Evolutionary conservation across 768 basidiomycete genomes (phyloP).

Genomic region (Pisolithus tinctorius): DNA sequence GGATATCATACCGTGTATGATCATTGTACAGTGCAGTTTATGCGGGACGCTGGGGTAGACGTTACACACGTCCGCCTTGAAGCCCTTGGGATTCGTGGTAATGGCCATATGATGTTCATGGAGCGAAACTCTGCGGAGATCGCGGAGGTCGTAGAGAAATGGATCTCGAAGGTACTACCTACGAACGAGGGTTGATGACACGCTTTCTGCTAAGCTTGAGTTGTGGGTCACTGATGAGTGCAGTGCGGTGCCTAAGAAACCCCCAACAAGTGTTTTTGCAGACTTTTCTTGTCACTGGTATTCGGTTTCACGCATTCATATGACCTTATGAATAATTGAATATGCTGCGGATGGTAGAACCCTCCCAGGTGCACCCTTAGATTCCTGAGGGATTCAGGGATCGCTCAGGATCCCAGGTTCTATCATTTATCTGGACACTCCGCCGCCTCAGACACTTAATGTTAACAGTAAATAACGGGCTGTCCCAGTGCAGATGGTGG

Average conservation of each 20-base stretch:
- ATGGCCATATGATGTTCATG: constrained; percentile 54
- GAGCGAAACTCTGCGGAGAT: constrained; percentile 43
- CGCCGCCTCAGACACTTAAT: too few species aligned
- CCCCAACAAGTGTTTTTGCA: too few species aligned
- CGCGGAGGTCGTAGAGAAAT: constrained; percentile 35
- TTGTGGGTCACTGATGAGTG: background rate
- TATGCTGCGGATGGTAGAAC: too few species aligned
- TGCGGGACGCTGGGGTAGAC: constrained; percentile 38
- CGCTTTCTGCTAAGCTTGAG: background rate
- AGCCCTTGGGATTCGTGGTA: constrained; percentile 43
- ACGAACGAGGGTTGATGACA: constrained; percentile 3
- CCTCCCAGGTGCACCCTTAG: too few species aligned
- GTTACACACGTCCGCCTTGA: constrained; percentile 36
- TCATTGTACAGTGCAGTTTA: constrained; percentile 35
- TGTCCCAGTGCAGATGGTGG: too few species aligned
- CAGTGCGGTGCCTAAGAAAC: background rate
- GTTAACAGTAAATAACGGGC: too few species aligned
- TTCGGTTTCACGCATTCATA: too few species aligned
- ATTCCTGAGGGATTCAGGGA: too few species aligned
- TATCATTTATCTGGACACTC: too few species aligned
- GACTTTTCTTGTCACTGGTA: too few species aligned
- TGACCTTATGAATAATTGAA: too few species aligned
- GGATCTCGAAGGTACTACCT: constrained; percentile 22
- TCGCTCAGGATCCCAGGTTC: too few species aligned
- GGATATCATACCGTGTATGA: constrained; percentile 48